These are phyloP conservation scores for Diaporthe australafricana DNA, from an alignment of 2,329 filamentous ascomycete genomes.

Conservation along the genomic window DNA sequence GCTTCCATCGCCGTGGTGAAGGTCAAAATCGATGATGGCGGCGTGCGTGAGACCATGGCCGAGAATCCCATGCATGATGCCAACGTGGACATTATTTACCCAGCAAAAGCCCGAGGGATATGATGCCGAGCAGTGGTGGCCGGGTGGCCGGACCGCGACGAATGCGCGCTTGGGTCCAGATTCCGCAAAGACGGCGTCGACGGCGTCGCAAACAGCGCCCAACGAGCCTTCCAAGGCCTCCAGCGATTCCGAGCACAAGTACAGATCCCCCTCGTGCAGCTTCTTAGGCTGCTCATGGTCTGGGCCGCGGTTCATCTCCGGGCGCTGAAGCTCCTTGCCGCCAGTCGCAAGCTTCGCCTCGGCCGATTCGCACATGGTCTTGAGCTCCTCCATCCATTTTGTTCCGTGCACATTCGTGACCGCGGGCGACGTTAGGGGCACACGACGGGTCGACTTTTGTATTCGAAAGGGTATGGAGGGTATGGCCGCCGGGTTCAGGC, in stretches of 20 bases:
- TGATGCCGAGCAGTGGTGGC: conserved; percentile 92
- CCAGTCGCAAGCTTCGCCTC: conserved; percentile 81
- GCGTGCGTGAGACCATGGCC: conserved; percentile 91
- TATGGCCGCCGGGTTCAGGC: conserved; percentile 64
- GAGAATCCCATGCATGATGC: conserved; percentile 89
- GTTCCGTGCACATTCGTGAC: conserved; percentile 92
- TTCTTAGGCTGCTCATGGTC: conserved; percentile 60
- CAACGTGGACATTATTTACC: conserved; percentile 98
- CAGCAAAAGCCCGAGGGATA: conserved; percentile 97
- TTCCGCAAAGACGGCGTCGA: conserved; percentile 81
- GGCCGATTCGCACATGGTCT: conserved; percentile 84
- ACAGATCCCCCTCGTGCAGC: conserved; percentile 90
- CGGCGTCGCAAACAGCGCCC: conserved; percentile 91
- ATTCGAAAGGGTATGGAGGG: conserved; percentile 83
- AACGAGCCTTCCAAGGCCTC: conserved; percentile 90
- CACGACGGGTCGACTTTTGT: conserved; percentile 78
- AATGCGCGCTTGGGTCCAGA: conserved; percentile 81
- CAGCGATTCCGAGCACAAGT: conserved; percentile 87
- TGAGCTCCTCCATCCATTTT: conserved; percentile 94
- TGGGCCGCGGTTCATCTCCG: conserved; percentile 67
- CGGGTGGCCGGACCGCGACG: conserved; percentile 91
- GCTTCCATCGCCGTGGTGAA: conserved; percentile 95
- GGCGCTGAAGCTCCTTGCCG: conserved; percentile 81
- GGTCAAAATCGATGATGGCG: conserved; percentile 91
- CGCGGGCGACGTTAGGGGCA: conserved; percentile 78